Conservation (phyloP, 1,284 basidiomycete genomes). For the Papiliotrema nemorosa region DNA sequence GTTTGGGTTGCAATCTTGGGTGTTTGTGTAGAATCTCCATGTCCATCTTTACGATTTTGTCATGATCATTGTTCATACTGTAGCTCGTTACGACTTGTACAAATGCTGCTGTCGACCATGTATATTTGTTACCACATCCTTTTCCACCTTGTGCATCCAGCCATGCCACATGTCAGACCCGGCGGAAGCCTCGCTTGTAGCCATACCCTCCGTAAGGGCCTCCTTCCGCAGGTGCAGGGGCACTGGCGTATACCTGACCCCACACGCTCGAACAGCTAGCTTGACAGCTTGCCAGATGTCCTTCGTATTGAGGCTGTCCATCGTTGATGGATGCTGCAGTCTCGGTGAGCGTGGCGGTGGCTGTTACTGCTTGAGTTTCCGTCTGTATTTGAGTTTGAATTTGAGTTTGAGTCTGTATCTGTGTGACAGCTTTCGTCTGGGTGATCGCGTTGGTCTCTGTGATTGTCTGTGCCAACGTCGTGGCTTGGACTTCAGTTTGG, state of each 20-base stretch:
- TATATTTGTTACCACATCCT: too few relatives aligned
- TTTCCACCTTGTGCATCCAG: too few relatives aligned
- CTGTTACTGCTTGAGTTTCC: conserved; percentile 2
- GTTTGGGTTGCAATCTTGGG: background rate
- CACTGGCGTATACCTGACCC: background rate
- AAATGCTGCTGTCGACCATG: background rate
- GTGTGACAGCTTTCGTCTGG: background rate
- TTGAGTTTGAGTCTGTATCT: conserved; percentile 4
- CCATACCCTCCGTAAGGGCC: background rate
- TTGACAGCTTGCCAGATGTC: conserved; percentile 4
- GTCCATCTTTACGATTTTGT: too few relatives aligned
- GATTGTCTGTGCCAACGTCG: conserved; percentile 2
- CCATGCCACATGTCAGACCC: too few relatives aligned
- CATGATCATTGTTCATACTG: too few relatives aligned
- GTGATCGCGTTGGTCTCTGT: background rate
- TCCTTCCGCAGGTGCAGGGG: background rate
- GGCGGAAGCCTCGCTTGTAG: background rate
- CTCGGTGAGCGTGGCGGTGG: conserved; percentile 5
- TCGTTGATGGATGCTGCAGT: background rate
- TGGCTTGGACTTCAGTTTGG: conserved; percentile 2
- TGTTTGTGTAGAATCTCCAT: background rate
- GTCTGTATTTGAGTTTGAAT: conserved; percentile 1
- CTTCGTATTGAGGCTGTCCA: background rate
- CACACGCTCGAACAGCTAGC: conserved; percentile 10
- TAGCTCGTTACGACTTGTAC: too few relatives aligned